Percentiles rank a stretch among this genome's conserved stretches.
Evolutionary conservation across 1,139 yeast species (phyloP).

Genomic region (Suhomyces taliae): DNA sequence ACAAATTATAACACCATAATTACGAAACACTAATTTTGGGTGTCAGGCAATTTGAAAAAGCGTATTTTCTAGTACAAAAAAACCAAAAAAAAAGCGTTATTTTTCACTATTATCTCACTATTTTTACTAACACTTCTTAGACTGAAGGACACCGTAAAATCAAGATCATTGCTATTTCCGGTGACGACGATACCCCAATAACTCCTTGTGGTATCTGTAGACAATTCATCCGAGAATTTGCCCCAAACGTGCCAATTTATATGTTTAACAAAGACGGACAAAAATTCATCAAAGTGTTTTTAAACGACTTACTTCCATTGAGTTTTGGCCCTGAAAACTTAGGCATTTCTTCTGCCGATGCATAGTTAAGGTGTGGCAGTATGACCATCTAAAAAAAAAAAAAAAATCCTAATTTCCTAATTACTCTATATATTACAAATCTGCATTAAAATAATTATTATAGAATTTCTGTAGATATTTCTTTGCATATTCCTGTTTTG

Average conservation of each 20-base stretch:
- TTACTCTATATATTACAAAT: too few relatives aligned
- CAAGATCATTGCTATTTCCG: conserved; percentile 69
- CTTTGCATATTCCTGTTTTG: too few relatives aligned
- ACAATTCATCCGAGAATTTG: conserved; percentile 82
- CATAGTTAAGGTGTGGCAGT: not conserved
- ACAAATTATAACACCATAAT: too few relatives aligned
- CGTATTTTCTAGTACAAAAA: not conserved
- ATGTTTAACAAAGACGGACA: conserved; percentile 61
- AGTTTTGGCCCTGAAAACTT: conserved; percentile 86
- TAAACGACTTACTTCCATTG: conserved; percentile 72
- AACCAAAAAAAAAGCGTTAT: not conserved
- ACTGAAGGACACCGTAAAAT: conserved; percentile 48
- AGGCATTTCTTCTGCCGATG: conserved; percentile 9
- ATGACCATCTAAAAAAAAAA: too few relatives aligned
- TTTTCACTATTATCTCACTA: not conserved
- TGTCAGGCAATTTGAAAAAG: not conserved
- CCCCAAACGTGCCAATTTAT: conserved; percentile 49
- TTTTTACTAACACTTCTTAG: conserved; percentile 16
- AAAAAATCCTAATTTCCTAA: too few relatives aligned
- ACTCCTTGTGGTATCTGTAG: conserved; percentile 96
- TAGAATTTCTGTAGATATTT: too few relatives aligned
- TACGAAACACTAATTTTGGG: too few relatives aligned
- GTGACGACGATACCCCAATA: conserved; percentile 60
- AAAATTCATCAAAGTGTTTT: conserved; percentile 39
- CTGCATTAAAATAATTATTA: not conserved